A percentile compares a stretch with the other conserved stretches of the same genome.
phyloP scores from a whole-genome alignment of 2,329 filamentous ascomycete genomes.

The Pyrenochaeta sp. region DNA sequence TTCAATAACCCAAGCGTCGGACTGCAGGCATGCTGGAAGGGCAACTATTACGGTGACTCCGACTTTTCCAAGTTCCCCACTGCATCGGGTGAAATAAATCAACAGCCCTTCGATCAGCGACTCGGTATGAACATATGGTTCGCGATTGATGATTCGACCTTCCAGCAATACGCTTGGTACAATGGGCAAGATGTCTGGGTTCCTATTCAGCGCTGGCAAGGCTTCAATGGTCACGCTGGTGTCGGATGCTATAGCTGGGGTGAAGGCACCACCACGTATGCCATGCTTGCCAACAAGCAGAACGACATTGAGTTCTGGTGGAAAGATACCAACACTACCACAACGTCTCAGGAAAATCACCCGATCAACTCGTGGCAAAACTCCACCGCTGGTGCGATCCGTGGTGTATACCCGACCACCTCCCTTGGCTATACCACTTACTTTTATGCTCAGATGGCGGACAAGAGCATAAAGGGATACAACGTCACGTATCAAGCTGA shows the following conservation, averaged over 20 bases:
- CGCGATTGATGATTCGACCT: constrained; percentile 49
- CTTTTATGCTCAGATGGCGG: constrained; percentile 53
- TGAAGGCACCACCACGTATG: constrained; percentile 49
- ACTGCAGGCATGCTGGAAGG: constrained; percentile 80
- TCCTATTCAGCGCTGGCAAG: constrained; percentile 46
- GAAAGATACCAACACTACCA: constrained; percentile 53
- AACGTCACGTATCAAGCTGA: constrained; percentile 51
- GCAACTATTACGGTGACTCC: constrained; percentile 63
- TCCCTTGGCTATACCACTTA: constrained; percentile 54
- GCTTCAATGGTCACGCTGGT: constrained; percentile 55
- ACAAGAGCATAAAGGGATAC: constrained; percentile 49
- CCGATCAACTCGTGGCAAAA: constrained; percentile 53
- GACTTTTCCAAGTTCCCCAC: constrained; percentile 52
- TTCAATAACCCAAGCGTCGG: constrained; percentile 93
- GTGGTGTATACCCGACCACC: constrained; percentile 49
- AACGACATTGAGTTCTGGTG: constrained; percentile 54
- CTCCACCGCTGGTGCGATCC: constrained; percentile 37
- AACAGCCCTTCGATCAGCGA: constrained; percentile 33
- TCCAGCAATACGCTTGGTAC: constrained; percentile 54
- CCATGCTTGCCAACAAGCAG: constrained; percentile 53
- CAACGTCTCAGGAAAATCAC: constrained; percentile 38
- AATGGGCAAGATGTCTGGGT: constrained; percentile 49
- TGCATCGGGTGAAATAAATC: constrained; percentile 32
- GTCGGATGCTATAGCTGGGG: constrained; percentile 57
- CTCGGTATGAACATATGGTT: constrained; percentile 58